Conservation (phyloP, 208 protist species). For the Leishmania tarentolae region DNA sequence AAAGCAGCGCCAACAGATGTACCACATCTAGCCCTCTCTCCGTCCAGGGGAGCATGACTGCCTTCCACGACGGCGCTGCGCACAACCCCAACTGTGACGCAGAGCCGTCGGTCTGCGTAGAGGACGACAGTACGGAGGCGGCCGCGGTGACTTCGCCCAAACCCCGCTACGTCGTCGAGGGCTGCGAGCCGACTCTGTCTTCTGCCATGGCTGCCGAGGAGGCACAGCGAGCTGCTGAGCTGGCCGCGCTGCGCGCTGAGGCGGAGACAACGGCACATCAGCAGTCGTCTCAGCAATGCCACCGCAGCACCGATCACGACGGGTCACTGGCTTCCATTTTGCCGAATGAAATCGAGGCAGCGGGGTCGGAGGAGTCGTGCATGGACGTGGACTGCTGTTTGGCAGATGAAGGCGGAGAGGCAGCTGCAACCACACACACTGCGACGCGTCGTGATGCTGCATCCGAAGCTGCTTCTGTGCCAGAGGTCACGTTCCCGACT, state of each 20-base stretch:
- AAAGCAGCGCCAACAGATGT: conserved; percentile 10
- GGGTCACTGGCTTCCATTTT: neutral
- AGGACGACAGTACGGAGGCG: neutral
- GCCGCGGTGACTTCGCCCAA: neutral
- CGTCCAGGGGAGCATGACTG: conserved; percentile 17
- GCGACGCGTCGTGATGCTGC: neutral
- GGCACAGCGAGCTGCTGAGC: neutral
- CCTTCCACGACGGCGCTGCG: conserved; percentile 24
- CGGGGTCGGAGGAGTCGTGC: conserved; percentile 1
- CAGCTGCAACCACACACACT: neutral
- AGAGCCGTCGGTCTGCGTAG: neutral
- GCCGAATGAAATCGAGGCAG: neutral
- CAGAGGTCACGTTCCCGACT: neutral
- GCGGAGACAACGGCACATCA: conserved; percentile 4
- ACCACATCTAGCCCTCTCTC: neutral
- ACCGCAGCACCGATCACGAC: neutral
- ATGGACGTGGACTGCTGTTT: conserved; percentile 21
- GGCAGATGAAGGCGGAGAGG: neutral
- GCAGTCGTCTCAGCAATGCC: neutral
- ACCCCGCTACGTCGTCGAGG: conserved; percentile 4
- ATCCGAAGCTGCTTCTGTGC: neutral
- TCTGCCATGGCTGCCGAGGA: conserved; percentile 20
- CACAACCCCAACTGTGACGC: neutral
- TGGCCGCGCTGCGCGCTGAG: conserved; percentile 4
- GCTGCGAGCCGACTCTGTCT: conserved; percentile 15